These are phyloP conservation scores for Tribonema minus DNA, from an alignment of 108 stramenopile species.

Conservation along the genomic window DNA sequence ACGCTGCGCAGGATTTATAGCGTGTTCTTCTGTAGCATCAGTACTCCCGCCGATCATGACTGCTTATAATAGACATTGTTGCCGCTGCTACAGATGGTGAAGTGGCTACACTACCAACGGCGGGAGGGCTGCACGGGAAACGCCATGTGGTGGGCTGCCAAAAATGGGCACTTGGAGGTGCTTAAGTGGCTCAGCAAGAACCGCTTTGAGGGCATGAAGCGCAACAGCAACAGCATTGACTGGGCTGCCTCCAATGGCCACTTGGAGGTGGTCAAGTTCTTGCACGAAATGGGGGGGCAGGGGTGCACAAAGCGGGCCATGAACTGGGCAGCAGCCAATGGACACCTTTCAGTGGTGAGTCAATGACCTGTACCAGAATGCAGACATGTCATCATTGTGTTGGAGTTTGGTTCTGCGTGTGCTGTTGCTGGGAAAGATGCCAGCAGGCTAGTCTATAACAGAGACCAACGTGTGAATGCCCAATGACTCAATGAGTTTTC, in stretches of 20 bases:
- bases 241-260: constrained; percentile 31
- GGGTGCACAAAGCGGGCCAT: constrained; percentile 16
- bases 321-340: constrained; percentile 11
- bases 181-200: constrained; percentile 20
- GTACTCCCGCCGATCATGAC: background rate
- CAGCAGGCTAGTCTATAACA: background rate
- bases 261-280: background rate
- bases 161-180: constrained; percentile 1
- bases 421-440: background rate
- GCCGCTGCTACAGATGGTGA: background rate
- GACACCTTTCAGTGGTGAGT: constrained; percentile 20
- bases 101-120: constrained; percentile 3
- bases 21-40: background rate
- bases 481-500: too few species aligned
- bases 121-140: constrained; percentile 1
- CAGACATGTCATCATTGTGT: background rate
- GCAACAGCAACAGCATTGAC: background rate
- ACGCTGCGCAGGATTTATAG: background rate
- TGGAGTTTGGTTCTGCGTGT: background rate
- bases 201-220: background rate
- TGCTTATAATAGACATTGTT: background rate
- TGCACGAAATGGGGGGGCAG: constrained; percentile 1
- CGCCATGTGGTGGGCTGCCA: constrained; percentile 13
- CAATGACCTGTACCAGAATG: background rate
- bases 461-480: too few species aligned